Base-by-base conservation (phyloP, 257 asterid genomes). In the Verbena officinalis region DNA sequence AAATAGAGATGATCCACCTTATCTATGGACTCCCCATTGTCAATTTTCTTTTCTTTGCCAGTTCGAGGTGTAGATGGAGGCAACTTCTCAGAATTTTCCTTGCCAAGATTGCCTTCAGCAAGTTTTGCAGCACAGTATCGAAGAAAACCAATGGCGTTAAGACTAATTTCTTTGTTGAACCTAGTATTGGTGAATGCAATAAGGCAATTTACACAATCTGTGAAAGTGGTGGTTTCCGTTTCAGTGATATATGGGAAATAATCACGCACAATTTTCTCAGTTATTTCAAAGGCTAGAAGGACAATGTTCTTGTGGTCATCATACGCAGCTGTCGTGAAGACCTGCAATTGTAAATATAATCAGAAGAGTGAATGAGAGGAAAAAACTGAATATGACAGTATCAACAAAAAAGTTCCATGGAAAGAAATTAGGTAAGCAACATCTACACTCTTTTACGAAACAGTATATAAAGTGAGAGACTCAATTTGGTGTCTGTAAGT, bases 211-310 rank as follows among this genome's bases (percentile, higher is more conserved):
- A 94, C 98, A 36, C 91, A 94, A 75, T 94, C 99, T 7, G 99
- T 94, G 81, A 94, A 94, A 23, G 99, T 90, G 61, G 97, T 88
- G 53, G 95, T 83, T 77, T 90, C 99, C 58, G 99, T 94, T 80
- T 94, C 98, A 23, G 99, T 94, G 74, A 94, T 94, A 76, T 88
- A 86, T 20, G 99, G 98, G 66, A 94, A 94, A 80, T 94, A 94
- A 73, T 94, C 99, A 62, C 96, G 93, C 45, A 94, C 93, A 57
- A 94, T 94, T 82, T 88, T 94, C 85, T 94, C 99, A 68, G 81
- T 94, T 68, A 94, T 90, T 79, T 94, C 98, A 55, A 94, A 94
- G 20, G 99, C 89, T 76, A 94, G 78, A 55, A 94, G 86, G 64
- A 94, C 98, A 77, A 94, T 94, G 78, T 83, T 90, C 79, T 85